Conservation (phyloP, 352 stramenopile species). For the Poterioochromonas sp. region DNA sequence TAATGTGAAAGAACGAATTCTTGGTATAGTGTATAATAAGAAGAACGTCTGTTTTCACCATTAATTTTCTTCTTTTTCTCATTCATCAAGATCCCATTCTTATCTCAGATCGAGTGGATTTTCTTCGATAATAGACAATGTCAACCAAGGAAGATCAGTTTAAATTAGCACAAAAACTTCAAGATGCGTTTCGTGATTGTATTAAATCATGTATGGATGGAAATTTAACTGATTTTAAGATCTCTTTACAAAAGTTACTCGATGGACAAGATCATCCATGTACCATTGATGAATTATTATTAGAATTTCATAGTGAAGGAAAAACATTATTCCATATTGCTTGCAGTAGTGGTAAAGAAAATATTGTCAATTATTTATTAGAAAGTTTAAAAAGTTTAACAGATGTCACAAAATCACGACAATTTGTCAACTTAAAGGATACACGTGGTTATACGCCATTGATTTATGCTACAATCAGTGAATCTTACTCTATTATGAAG, state of each 20-base stretch:
- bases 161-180: neutral
- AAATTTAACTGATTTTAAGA: neutral
- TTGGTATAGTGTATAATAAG: too few species aligned
- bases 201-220: slow-evolving; percentile 4
- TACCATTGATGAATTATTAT: neutral
- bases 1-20: too few species aligned
- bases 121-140: too few species aligned
- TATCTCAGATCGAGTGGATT: too few species aligned
- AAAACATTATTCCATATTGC: slow-evolving; percentile 25
- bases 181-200: neutral
- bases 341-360: neutral
- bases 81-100: too few species aligned
- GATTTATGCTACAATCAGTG: slow-evolving; percentile 17
- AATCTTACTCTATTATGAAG: slow-evolving; percentile 33
- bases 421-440: slow-evolving; percentile 3
- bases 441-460: neutral
- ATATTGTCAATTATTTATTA: neutral
- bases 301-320: slow-evolving; percentile 24
- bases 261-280: neutral
- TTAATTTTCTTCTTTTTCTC: too few species aligned
- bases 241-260: neutral
- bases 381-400: neutral
- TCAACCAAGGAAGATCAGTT: neutral
- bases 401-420: neutral
- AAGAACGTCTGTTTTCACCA: too few species aligned